Evolutionary conservation across 23 red algal species (phyloP).

Genomic region (Porphyridium purpureum): DNA sequence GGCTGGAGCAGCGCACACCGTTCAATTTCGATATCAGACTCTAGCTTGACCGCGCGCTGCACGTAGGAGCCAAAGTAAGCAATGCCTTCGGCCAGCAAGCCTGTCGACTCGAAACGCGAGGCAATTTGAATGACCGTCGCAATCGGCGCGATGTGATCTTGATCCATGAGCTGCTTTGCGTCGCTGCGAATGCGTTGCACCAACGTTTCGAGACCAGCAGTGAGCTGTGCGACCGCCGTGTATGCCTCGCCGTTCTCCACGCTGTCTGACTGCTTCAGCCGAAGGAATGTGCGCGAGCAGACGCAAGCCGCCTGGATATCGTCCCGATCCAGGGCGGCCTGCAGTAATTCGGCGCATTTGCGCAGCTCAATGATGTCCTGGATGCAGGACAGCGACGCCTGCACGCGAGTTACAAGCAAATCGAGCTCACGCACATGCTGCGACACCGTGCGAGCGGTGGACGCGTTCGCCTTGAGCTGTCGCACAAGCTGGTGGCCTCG

Average conservation of each 20-base stretch:
- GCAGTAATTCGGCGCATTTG: constrained; percentile 39
- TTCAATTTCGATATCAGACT: no score
- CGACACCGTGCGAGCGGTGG: constrained; percentile 11
- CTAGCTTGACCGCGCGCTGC: no score
- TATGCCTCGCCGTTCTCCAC: constrained; percentile 14
- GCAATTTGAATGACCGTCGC: no score
- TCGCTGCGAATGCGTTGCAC: no score
- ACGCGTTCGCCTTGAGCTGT: constrained; percentile 6
- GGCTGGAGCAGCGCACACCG: no score
- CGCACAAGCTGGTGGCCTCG: constrained; percentile 17
- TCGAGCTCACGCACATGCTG: constrained; percentile 26
- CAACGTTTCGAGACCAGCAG: constrained; percentile 13
- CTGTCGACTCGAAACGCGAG: no score
- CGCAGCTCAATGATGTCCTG: constrained; percentile 44
- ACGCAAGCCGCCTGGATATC: constrained; percentile 23
- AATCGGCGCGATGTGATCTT: no score
- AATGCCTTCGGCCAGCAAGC: no score
- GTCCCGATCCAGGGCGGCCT: constrained; percentile 15
- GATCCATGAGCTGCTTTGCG: no score
- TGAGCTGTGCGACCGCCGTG: constrained; percentile 29
- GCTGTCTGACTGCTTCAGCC: constrained; percentile 18
- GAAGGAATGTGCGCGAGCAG: constrained; percentile 18
- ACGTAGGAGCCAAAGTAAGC: no score
- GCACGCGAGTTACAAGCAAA: not conserved
- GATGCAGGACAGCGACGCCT: constrained; percentile 26